Conservation (phyloP, 2,329 filamentous ascomycete species). For the Didymella lethalis region DNA sequence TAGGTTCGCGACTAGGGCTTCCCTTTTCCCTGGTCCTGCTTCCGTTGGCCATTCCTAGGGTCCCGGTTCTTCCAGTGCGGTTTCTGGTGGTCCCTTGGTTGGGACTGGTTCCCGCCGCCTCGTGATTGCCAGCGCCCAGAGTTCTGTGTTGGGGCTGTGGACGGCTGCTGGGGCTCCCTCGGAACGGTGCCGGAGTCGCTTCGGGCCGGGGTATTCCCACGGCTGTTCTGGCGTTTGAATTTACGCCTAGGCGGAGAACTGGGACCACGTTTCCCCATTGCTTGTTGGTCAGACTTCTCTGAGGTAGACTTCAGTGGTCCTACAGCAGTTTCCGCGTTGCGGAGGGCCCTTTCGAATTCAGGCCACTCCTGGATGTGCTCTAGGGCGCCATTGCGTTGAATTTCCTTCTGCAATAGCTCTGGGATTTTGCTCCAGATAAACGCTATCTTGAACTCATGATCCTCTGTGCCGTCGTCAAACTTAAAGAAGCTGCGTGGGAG, state of each 20-base stretch:
- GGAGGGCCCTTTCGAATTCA: no score
- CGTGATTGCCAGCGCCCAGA: neutral
- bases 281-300: neutral
- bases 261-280: neutral
- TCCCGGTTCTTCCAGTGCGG: neutral
- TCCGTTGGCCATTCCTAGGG: neutral
- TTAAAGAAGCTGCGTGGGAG: neutral
- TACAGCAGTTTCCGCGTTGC: no score
- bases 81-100: neutral
- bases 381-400: no score
- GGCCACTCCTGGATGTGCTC: no score
- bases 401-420: no score
- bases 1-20: slow-evolving; percentile 4
- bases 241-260: neutral
- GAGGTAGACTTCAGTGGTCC: no score
- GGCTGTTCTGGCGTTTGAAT: neutral
- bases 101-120: neutral
- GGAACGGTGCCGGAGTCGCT: no score
- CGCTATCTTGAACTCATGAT: slow-evolving; percentile 1
- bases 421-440: slow-evolving; percentile 2
- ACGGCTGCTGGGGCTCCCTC: neutral
- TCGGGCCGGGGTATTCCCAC: neutral
- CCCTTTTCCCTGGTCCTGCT: neutral
- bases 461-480: neutral
- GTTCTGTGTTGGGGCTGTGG: neutral